phyloP scores from a whole-genome alignment of 306 rosid genomes.

The Quercus robur region DNA sequence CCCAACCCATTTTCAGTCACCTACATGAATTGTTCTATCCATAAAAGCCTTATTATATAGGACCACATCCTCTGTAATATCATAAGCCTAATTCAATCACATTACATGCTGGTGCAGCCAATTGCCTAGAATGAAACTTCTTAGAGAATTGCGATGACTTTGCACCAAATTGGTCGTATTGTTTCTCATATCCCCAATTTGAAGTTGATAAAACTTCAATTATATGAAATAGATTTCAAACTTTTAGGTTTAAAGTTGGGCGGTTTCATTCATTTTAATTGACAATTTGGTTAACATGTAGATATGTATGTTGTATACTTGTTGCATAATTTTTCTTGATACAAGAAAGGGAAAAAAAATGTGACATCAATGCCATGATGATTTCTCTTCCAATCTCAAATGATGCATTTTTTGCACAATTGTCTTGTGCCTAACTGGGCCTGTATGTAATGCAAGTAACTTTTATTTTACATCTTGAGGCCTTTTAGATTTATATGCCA shows the following conservation, averaged over 20 bases:
- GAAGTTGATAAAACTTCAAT: background rate
- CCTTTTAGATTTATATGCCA: background rate
- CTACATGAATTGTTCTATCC: background rate
- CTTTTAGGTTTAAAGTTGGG: background rate
- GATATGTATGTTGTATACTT: background rate
- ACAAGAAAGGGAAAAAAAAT: no score
- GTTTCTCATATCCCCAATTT: background rate
- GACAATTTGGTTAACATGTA: background rate
- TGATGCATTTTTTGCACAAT: background rate
- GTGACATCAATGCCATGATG: background rate
- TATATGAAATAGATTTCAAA: background rate
- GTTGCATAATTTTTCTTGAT: background rate
- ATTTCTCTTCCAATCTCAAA: background rate
- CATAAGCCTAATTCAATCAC: background rate
- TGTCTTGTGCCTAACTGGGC: background rate
- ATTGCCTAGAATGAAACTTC: background rate
- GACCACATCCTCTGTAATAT: background rate
- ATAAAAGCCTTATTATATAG: background rate
- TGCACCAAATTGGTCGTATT: background rate
- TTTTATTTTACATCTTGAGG: background rate
- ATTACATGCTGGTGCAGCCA: background rate
- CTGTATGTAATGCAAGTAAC: background rate
- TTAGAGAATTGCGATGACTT: background rate
- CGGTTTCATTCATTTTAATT: background rate
- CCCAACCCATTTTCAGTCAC: background rate